These are phyloP conservation scores for Rosellinia necatrix DNA, from an alignment of 2,329 filamentous ascomycete species.

Conservation along the genomic window DNA sequence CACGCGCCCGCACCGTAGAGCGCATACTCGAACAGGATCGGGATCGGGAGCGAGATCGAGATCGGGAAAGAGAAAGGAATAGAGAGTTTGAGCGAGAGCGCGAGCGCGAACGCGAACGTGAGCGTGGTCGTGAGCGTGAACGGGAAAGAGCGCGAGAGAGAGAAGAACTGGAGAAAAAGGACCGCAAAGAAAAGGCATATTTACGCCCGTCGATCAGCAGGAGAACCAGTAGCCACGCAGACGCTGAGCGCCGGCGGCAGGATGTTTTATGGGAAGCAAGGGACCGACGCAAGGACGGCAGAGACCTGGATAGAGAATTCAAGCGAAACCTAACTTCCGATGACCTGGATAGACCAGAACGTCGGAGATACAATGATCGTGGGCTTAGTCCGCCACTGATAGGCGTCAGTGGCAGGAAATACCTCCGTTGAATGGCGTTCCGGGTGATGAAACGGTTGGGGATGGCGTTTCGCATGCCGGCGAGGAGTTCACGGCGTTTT, in stretches of 20 bases:
- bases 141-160: slow-evolving; percentile 30
- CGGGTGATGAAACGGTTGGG: background rate
- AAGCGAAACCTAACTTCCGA: slow-evolving; percentile 39
- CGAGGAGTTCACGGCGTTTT: slow-evolving; percentile 19
- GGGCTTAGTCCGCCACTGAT: slow-evolving; percentile 30
- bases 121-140: slow-evolving; percentile 33
- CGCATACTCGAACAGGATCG: slow-evolving; percentile 31
- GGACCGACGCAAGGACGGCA: slow-evolving; percentile 33
- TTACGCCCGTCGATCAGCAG: slow-evolving; percentile 35
- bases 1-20: slow-evolving; percentile 31
- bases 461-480: slow-evolving; percentile 3
- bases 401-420: slow-evolving; percentile 38
- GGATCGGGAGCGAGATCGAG: slow-evolving; percentile 26
- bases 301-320: slow-evolving; percentile 41
- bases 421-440: slow-evolving; percentile 27
- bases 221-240: slow-evolving; percentile 40
- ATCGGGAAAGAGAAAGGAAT: slow-evolving; percentile 24
- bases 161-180: slow-evolving; percentile 36
- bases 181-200: slow-evolving; percentile 34
- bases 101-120: slow-evolving; percentile 34
- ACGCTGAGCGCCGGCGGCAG: slow-evolving; percentile 35
- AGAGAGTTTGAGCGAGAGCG: slow-evolving; percentile 34
- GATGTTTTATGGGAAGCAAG: slow-evolving; percentile 35
- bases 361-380: slow-evolving; percentile 34
- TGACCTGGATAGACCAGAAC: slow-evolving; percentile 37